Base-by-base conservation (phyloP, 1,284 basidiomycete genomes). In the Cryptococcus amylolentus region DNA sequence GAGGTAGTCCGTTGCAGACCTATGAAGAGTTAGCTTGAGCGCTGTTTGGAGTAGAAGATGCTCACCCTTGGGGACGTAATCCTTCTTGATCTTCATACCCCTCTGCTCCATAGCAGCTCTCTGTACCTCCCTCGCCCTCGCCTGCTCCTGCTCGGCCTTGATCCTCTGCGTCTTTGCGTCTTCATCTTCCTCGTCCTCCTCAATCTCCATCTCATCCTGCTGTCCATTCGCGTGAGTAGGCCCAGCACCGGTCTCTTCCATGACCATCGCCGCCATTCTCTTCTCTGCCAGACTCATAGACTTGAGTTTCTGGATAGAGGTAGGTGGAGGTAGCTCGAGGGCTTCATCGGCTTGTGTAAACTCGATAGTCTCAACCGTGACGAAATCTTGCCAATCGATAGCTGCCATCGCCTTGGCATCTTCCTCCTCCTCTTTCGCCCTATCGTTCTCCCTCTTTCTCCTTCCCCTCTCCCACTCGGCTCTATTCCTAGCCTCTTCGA, bases 321-420 rank as follows among this genome's bases (percentile, higher is more conserved):
- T 95, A 0, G 96, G 96, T 26, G 91, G 87, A 10, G 96, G 96
- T 27, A 99, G 81, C 69, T 98, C 93, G 28, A 93, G 86, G 43
- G 86, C 85, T 58, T 89, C 86, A 73, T 98, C 96, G 5, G 88
- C 88, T 51, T 88, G 86, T 10, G 96, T 98, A 70, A 98, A 96
- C 76, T 98, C 96, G 66, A 98, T 97, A 20, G 95, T 98, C 72
- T 97, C 92, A 16, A 98, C 96, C 58, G 97, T 91, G 51, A 94
- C 91, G 79, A 98, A 98, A 77, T 98, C 96, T 71, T 98, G 92
- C 96, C 96, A 99, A 74, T 98, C 96, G 70, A 99, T 98, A 72
- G 94, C 90, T 48, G 91, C 89, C 71, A 97, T 93, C 9, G 91
- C 92, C 51, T 66, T 56, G 28, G 65, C 63, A 58, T 76, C 74